phyloP scores from a whole-genome alignment of 768 basidiomycete genomes.

The Lentinula sp. region DNA sequence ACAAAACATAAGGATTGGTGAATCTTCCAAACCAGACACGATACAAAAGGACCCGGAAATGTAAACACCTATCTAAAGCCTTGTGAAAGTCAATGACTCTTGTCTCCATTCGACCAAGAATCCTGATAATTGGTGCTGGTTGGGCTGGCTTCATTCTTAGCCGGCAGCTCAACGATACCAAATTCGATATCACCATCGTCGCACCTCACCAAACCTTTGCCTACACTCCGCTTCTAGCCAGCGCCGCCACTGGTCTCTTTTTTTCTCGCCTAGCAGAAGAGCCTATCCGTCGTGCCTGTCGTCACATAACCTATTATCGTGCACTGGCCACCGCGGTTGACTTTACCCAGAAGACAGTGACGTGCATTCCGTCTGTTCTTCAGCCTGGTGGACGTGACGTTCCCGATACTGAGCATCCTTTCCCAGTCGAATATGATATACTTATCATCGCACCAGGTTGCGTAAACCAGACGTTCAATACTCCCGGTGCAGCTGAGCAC shows the following conservation, averaged over 20 bases:
- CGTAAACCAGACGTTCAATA: slow-evolving; percentile 64
- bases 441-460: slow-evolving; percentile 66
- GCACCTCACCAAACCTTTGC: slow-evolving; percentile 3
- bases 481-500: slow-evolving; percentile 56
- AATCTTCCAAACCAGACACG: background rate
- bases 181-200: background rate
- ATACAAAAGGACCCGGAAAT: background rate
- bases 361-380: background rate
- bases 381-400: background rate
- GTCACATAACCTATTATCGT: background rate
- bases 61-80: background rate
- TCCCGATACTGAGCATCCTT: background rate
- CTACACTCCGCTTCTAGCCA: slow-evolving; percentile 2
- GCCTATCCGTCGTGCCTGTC: background rate
- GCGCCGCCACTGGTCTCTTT: slow-evolving; percentile 2
- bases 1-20: background rate
- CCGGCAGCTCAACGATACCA: background rate
- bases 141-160: slow-evolving; percentile 4
- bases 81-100: background rate
- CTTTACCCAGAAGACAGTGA: background rate
- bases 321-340: background rate
- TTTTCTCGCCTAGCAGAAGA: slow-evolving; percentile 1
- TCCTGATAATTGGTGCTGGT: background rate
- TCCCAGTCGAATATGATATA: slow-evolving; percentile 51
- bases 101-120: background rate